Evolutionary conservation across 768 basidiomycete genomes (phyloP), one percentile per base, ranked within the genome.

Genomic region (Boletus subcaerulescens): DNA sequence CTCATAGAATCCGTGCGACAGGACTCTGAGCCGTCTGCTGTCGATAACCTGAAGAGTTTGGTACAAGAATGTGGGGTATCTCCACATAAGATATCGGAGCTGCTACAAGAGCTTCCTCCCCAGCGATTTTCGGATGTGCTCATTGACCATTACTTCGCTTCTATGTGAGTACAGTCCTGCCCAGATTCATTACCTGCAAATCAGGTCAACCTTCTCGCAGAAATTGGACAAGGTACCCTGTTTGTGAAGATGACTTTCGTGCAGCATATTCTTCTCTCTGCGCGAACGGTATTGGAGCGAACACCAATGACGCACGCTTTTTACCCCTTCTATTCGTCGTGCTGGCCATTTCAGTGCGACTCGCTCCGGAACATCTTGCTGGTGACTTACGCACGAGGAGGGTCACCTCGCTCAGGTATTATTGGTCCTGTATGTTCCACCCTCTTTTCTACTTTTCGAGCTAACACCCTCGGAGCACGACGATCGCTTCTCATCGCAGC

Each of bases 271-370:
- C 78, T 18, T 84, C 87, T 5, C 74, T 91, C 42, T 79, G 87
- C 58, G 71, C 82, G 59, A 82, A 82, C 56, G 83, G 82, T 4
- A 73, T 82, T 15, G 76, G 81, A 48, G 77, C 86, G 29, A 86
- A 87, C 62, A 86, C 86, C 9, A 82, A 83, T 62, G 87, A 91
- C 65, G 81, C 90, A 65, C 85, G 89, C 46, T 94, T 91, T 68
- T 78, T 98, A 5, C 94, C 94, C 2, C 77, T 97, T n/a, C 77
- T 98, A 15, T 98, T 96, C 66, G 93, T 95, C 41, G 90, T 96
- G 1, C 77, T 98, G 36, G 93, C 94, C 13, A 91, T 93, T 45
- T 81, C 93, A 15, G 89, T 87, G 14, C 77, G 93, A 57, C 75
- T 96, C 24, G 91, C 93, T 4, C 93, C 94, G 4, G 92, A 93